Conservation (phyloP, 1,284 basidiomycete genomes). For the Cutaneotrichosporon cyanovorans region DNA sequence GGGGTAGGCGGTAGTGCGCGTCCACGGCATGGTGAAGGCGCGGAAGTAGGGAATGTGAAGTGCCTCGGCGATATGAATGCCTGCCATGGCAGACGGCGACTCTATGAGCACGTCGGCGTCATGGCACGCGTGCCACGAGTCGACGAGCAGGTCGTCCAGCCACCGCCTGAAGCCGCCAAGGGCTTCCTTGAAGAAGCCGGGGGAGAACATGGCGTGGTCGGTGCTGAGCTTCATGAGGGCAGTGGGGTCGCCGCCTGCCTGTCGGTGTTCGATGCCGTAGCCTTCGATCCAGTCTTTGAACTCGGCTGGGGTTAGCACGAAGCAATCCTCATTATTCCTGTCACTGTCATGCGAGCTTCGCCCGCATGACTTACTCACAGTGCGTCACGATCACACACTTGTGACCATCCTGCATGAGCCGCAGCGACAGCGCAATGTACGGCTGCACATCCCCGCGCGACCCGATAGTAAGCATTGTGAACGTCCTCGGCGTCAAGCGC, state of each 20-base stretch:
- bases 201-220: slow-evolving; percentile 68
- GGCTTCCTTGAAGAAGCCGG: slow-evolving; percentile 71
- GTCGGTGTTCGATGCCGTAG: slow-evolving; percentile 61
- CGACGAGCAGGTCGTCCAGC: slow-evolving; percentile 89
- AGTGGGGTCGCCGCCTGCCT: slow-evolving; percentile 88
- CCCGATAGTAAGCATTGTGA: slow-evolving; percentile 51
- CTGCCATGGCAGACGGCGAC: slow-evolving; percentile 95
- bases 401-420: slow-evolving; percentile 62
- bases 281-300: slow-evolving; percentile 93
- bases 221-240: slow-evolving; percentile 75
- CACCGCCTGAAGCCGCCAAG: slow-evolving; percentile 79
- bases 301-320: slow-evolving; percentile 53
- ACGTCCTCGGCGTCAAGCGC: slow-evolving; percentile 35
- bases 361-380: slow-evolving; percentile 25
- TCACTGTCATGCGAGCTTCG: too few species aligned
- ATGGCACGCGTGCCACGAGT: slow-evolving; percentile 92
- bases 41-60: slow-evolving; percentile 86
- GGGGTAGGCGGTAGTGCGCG: slow-evolving; percentile 72
- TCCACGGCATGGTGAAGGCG: slow-evolving; percentile 69
- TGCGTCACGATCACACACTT: slow-evolving; percentile 53
- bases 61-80: slow-evolving; percentile 95
- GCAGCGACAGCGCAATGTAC: slow-evolving; percentile 71
- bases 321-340: too few species aligned
- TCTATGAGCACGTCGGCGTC: slow-evolving; percentile 88
- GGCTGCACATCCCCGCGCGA: slow-evolving; percentile 89